Conservation (phyloP, 139 green algal genomes). For the Chlamydomonas asymmetrica region DNA sequence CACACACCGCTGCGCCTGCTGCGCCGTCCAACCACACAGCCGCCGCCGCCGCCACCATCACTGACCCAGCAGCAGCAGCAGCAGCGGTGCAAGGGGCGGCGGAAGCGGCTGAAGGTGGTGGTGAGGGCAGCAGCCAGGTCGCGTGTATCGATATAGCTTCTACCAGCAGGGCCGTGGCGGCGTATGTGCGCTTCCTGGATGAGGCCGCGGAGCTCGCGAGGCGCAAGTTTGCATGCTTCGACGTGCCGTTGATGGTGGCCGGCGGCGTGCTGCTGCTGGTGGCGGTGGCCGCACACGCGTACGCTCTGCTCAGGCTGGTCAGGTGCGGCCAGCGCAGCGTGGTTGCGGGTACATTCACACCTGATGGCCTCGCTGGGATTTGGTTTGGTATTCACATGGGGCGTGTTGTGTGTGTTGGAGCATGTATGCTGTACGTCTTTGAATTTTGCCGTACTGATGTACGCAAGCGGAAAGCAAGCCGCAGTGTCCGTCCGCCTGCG, state of each 20-base stretch:
- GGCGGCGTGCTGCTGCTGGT: slow-evolving; percentile 54
- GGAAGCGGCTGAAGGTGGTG: neutral
- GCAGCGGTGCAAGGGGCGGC: neutral
- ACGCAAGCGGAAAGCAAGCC: too few species aligned
- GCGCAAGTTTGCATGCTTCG: slow-evolving; percentile 77
- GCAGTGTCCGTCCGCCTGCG: too few species aligned
- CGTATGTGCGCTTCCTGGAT: slow-evolving; percentile 45
- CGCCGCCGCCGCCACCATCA: too few species aligned
- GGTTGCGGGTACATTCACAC: too few species aligned
- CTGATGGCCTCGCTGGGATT: too few species aligned
- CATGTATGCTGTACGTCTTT: too few species aligned
- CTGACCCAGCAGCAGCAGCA: slow-evolving; percentile 4
- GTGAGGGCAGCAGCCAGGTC: slow-evolving; percentile 6
- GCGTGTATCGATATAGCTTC: neutral
- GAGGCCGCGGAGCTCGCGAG: slow-evolving; percentile 58
- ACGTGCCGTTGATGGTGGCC: slow-evolving; percentile 44
- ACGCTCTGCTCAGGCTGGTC: neutral
- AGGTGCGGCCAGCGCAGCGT: neutral
- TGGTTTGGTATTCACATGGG: too few species aligned
- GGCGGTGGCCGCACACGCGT: slow-evolving; percentile 41
- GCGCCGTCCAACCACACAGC: too few species aligned
- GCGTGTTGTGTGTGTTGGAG: too few species aligned
- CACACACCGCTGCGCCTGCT: too few species aligned
- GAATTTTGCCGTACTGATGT: too few species aligned
- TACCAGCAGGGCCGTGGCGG: slow-evolving; percentile 19